Conservation (phyloP, 306 rosid genomes). For the Vigna hirtella region DNA sequence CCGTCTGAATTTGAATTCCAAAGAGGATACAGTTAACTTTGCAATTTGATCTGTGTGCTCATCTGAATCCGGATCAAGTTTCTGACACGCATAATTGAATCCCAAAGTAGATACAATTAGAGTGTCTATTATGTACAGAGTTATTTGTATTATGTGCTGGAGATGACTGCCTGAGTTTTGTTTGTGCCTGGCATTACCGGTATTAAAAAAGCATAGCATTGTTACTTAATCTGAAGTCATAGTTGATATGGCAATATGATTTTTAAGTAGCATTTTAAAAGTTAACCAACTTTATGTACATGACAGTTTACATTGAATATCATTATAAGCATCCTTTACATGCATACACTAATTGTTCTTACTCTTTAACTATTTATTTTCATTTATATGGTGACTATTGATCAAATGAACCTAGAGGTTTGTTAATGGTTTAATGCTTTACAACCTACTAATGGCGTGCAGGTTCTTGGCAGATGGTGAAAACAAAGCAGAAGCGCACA, state of each 20-base stretch:
- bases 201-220: too few relatives aligned
- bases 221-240: background rate
- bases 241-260: background rate
- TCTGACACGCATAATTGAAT: background rate
- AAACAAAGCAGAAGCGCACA: constrained; percentile 61
- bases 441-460: constrained; percentile 34
- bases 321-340: background rate
- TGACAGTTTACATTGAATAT: background rate
- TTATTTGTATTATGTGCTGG: constrained; percentile 19
- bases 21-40: constrained; percentile 6
- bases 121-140: background rate
- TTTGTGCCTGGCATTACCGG: background rate
- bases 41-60: background rate
- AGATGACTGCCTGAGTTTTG: background rate
- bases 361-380: background rate
- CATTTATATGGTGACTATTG: constrained; percentile 9
- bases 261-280: too few relatives aligned
- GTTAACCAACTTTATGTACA: background rate
- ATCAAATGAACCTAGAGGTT: constrained; percentile 31
- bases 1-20: constrained; percentile 14
- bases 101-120: background rate
- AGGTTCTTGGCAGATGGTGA: constrained; percentile 67
- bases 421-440: constrained; percentile 35
- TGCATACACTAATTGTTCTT: background rate
- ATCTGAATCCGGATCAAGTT: constrained; percentile 26